Conservation (phyloP, 495 filamentous ascomycete genomes). For the Bombardia bombarda region DNA sequence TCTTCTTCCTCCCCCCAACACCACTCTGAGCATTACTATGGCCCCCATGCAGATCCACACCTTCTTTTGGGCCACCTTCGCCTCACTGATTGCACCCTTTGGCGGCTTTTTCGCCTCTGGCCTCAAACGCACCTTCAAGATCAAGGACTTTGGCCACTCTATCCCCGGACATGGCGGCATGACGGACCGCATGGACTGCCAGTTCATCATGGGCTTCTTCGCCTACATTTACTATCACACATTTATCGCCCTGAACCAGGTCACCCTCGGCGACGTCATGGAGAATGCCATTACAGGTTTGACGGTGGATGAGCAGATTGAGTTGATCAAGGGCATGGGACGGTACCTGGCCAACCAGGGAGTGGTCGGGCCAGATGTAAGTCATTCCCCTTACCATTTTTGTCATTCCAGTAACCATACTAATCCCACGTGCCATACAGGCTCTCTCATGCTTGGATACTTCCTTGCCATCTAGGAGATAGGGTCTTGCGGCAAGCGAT, state of each 20-base stretch:
- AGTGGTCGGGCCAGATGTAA: slow-evolving; percentile 10
- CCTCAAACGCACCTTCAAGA: slow-evolving; percentile 97
- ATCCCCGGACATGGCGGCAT: slow-evolving; percentile 98
- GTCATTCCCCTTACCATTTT: not conserved
- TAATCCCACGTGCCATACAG: not conserved
- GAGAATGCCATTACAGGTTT: slow-evolving; percentile 83
- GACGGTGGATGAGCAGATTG: slow-evolving; percentile 74
- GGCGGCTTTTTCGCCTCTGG: slow-evolving; percentile 98
- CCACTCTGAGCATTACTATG: slow-evolving; percentile 50
- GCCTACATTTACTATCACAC: slow-evolving; percentile 97
- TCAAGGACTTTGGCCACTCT: slow-evolving; percentile 98
- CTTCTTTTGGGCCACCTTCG: slow-evolving; percentile 83
- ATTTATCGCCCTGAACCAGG: slow-evolving; percentile 84
- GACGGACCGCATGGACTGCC: slow-evolving; percentile 99
- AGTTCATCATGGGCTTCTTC: slow-evolving; percentile 99
- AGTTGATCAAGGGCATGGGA: slow-evolving; percentile 73
- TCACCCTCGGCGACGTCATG: slow-evolving; percentile 75
- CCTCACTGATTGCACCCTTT: slow-evolving; percentile 94
- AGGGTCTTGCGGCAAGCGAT: not conserved
- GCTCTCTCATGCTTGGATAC: not conserved
- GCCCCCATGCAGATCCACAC: slow-evolving; percentile 95
- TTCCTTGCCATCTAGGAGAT: not conserved
- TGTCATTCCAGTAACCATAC: not conserved
- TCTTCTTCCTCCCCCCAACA: slow-evolving; percentile 50
- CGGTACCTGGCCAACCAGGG: slow-evolving; percentile 88